Base-by-base conservation (phyloP, 805 yeast genomes). In the Starmera quercuum region DNA sequence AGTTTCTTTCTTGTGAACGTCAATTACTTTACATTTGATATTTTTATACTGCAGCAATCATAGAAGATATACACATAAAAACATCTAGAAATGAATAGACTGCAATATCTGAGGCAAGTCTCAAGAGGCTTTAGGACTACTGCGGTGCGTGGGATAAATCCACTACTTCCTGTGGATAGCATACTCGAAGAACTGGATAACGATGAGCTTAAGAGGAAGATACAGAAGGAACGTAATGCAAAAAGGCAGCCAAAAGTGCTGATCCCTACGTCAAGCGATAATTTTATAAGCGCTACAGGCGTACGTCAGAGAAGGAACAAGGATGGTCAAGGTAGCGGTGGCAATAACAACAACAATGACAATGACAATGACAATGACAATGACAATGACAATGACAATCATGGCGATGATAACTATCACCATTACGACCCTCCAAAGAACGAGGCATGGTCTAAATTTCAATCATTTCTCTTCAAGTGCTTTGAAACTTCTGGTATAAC, bases 401-500 rank as follows among this genome's bases (percentile, higher is more conserved):
- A 39, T 7, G 26, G 42, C 3, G 34, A 33, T 15, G 37, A 47
- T 12, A 35, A 37, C 7, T 35, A 37, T 6, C 37, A 41, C 13
- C 10, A 20, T 6, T 18, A 26, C 6, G 10, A 29, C 9, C 10
- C 17, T 3, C 42, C 37, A 2, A 36, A 37, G 3, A 31, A 38
- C n/a, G 38, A 40, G 20, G 10, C 20, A 1, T 49, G 47, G 48
- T 46, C 40, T 2, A 40, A 34, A 20, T 23, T 49, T 18, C 28
- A 30, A 17, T 17, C 30, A 2, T 32, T 49, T 13, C 2, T 39
- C 12, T 29, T 56, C 35, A 78, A 74, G 45, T 67, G 76, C 37
- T 39, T 70, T 5, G 92, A 83, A 50, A 76, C 92, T 0, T 76
- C 78, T 0, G 76, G 83, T 3, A 75, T 83, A 29, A 82, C 88